phyloP scores from a whole-genome alignment of 2,329 filamentous ascomycete genomes.

The Fusarium sp. region DNA sequence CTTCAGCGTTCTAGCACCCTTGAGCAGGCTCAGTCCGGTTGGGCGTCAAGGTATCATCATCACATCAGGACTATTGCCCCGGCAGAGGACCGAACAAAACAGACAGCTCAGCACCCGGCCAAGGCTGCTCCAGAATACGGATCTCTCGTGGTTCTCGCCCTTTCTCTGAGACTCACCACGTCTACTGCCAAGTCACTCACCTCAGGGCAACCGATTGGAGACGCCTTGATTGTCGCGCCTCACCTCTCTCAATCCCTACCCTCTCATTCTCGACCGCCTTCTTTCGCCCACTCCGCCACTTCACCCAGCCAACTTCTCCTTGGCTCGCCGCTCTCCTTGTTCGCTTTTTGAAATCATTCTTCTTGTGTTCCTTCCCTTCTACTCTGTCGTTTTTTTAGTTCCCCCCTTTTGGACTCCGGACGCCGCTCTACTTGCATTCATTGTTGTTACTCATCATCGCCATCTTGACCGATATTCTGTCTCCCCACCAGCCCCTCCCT shows the following conservation, averaged over 20 bases:
- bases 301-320: constrained; percentile 33
- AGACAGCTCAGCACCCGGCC: constrained; percentile 38
- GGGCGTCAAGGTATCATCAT: constrained; percentile 33
- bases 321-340: constrained; percentile 26
- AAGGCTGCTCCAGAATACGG: constrained; percentile 29
- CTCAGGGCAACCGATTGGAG: constrained; percentile 34
- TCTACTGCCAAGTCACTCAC: constrained; percentile 10
- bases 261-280: constrained; percentile 43
- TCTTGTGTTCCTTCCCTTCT: constrained; percentile 29
- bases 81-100: constrained; percentile 27
- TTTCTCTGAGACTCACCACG: constrained; percentile 19
- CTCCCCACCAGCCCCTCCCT: constrained; percentile 37
- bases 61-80: constrained; percentile 29
- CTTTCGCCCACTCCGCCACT: constrained; percentile 44
- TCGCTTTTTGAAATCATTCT: constrained; percentile 19
- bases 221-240: constrained; percentile 39
- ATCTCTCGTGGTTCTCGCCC: constrained; percentile 22
- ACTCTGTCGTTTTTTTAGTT: constrained; percentile 27
- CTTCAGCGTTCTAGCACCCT: constrained; percentile 28
- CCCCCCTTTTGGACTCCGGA: constrained; percentile 17
- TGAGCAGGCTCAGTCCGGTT: constrained; percentile 28
- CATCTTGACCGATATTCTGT: constrained; percentile 42
- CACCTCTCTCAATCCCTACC: constrained; percentile 36
- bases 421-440: constrained; percentile 30
- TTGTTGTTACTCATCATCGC: constrained; percentile 38